Evolutionary conservation across 768 basidiomycete species (phyloP).

Genomic region (Calvatia gigantea): DNA sequence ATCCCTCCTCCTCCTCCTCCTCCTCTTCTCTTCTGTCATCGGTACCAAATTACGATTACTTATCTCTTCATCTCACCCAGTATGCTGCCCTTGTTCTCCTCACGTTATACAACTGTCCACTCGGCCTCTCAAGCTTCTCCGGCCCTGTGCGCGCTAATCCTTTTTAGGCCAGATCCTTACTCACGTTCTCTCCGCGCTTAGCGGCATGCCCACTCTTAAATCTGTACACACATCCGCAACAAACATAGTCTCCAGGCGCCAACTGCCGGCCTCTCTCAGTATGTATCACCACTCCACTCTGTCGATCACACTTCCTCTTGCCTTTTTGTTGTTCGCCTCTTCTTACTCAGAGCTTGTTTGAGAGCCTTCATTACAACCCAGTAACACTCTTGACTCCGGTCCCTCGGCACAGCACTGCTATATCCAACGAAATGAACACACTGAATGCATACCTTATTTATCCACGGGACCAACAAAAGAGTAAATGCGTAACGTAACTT

Average conservation of each 20-base stretch:
- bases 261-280: background rate
- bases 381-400: background rate
- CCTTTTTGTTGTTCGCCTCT: background rate
- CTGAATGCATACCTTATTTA: background rate
- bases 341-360: background rate
- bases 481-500: background rate
- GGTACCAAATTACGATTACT: background rate
- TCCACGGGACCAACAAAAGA: background rate
- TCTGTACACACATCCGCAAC: background rate
- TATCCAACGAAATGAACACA: background rate
- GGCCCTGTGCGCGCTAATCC: constrained; percentile 8
- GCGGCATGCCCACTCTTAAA: background rate
- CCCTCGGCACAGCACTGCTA: background rate
- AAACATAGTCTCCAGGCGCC: background rate
- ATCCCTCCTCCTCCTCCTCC: background rate
- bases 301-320: background rate
- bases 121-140: constrained; percentile 10
- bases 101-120: background rate
- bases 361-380: too few relatives aligned
- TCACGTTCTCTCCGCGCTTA: constrained; percentile 15
- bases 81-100: background rate
- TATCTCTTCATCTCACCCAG: background rate
- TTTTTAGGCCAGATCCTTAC: constrained; percentile 12
- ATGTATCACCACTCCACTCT: too few relatives aligned
- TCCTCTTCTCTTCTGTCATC: background rate